A percentile compares a stretch with the other conserved stretches of the same genome.
Conservation (phyloP, 352 stramenopile genomes). For the Globisporangium camurandrum region DNA sequence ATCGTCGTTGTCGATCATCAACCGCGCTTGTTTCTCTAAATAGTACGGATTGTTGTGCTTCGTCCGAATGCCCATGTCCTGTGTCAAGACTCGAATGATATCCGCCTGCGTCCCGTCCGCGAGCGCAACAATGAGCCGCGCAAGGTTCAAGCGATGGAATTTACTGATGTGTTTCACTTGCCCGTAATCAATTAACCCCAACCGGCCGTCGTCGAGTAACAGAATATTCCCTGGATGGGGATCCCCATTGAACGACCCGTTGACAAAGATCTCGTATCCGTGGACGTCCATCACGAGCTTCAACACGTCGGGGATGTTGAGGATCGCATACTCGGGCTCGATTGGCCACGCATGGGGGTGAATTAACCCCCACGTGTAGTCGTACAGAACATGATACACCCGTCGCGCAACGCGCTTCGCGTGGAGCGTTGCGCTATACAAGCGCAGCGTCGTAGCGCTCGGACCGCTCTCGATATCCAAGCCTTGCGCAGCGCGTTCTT, state of each 20-base stretch:
- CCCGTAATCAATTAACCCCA: conserved; percentile 90
- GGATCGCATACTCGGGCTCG: conserved; percentile 41
- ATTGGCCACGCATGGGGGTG: conserved; percentile 34
- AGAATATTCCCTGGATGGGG: conserved; percentile 90
- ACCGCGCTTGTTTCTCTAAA: conserved; percentile 68
- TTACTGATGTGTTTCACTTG: conserved; percentile 84
- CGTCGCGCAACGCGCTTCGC: conserved; percentile 31
- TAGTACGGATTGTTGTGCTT: conserved; percentile 79
- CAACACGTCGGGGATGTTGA: conserved; percentile 79
- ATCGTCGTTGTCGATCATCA: conserved; percentile 88
- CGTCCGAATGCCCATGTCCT: conserved; percentile 73
- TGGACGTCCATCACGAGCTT: conserved; percentile 87
- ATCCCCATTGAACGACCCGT: conserved; percentile 90
- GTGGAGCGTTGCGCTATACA: conserved; percentile 42
- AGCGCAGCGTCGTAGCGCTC: conserved; percentile 37
- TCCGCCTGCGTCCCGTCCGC: conserved; percentile 60
- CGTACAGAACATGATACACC: conserved; percentile 47
- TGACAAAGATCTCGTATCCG: conserved; percentile 89
- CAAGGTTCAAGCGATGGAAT: conserved; percentile 59
- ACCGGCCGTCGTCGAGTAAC: conserved; percentile 80
- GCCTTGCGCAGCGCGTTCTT: conserved; percentile 43
- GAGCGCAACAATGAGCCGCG: conserved; percentile 83
- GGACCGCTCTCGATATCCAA: conserved; percentile 74
- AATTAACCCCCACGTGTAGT: conserved; percentile 84
- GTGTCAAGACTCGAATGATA: conserved; percentile 63